These are phyloP conservation scores for Macroventuria anomochaeta DNA, from an alignment of 2,329 filamentous ascomycete genomes.

Conservation along the genomic window DNA sequence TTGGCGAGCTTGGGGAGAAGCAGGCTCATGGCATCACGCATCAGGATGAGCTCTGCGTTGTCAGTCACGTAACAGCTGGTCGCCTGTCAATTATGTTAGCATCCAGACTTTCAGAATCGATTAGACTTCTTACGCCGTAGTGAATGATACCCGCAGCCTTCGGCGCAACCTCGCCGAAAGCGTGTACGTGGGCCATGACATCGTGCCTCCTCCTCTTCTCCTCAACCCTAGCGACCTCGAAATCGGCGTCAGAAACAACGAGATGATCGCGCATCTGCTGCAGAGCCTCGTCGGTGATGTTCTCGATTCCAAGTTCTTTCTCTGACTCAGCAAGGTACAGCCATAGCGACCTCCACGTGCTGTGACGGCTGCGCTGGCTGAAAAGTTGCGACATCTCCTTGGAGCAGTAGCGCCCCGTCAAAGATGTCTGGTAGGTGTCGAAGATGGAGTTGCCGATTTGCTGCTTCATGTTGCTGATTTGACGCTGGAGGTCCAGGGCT, in stretches of 20 bases:
- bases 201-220: conserved; percentile 67
- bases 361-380: conserved; percentile 74
- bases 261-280: conserved; percentile 55
- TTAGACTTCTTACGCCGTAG: conserved; percentile 61
- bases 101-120: conserved; percentile 17
- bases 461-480: conserved; percentile 31
- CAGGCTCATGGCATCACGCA: conserved; percentile 76
- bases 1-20: conserved; percentile 78
- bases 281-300: conserved; percentile 70
- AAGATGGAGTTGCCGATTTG: conserved; percentile 30
- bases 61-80: conserved; percentile 39
- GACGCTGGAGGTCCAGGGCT: conserved; percentile 31
- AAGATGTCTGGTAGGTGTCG: conserved; percentile 38
- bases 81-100: conserved; percentile 70
- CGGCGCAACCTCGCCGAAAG: conserved; percentile 75
- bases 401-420: conserved; percentile 68
- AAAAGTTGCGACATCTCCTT: conserved; percentile 69
- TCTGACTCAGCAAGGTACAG: conserved; percentile 81
- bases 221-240: conserved; percentile 55
- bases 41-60: conserved; percentile 63
- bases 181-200: conserved; percentile 73
- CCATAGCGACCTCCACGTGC: conserved; percentile 87
- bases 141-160: conserved; percentile 86
- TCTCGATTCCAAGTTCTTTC: conserved; percentile 75
- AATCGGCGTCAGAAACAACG: conserved; percentile 56